Evolutionary conservation across 345 rosid species (phyloP).

Genomic region (Syzygium grande): DNA sequence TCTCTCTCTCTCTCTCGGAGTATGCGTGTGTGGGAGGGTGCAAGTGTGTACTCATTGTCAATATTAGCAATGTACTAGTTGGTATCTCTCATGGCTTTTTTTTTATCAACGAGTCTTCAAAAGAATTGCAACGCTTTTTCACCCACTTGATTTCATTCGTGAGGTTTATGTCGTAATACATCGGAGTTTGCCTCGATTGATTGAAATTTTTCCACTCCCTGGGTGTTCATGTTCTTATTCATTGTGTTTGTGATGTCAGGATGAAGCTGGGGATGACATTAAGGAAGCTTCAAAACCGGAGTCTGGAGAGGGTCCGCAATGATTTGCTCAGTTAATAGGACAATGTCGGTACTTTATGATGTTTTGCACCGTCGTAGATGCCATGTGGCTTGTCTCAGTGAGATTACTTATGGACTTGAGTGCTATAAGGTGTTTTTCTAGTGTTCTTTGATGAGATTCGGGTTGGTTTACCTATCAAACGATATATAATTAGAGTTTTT

Average conservation of each 20-base stretch:
- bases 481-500: neutral
- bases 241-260: neutral
- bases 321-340: slow-evolving; percentile 20
- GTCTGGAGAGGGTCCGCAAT: slow-evolving; percentile 45
- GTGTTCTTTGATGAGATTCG: neutral
- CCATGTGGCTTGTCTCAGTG: slow-evolving; percentile 20
- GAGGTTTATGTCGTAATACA: neutral
- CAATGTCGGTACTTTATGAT: slow-evolving; percentile 13
- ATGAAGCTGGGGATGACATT: slow-evolving; percentile 83
- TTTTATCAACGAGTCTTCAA: neutral
- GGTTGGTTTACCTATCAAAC: neutral
- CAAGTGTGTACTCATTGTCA: neutral
- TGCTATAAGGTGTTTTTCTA: neutral
- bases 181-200: neutral
- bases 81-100: neutral
- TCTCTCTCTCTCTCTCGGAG: neutral
- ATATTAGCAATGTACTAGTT: neutral
- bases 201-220: neutral
- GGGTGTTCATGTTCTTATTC: neutral
- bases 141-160: neutral
- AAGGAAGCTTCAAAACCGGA: slow-evolving; percentile 76
- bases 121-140: neutral
- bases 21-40: neutral
- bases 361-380: slow-evolving; percentile 23
- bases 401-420: slow-evolving; percentile 8